Evolutionary conservation across 257 asterid genomes (phyloP), one percentile per base, ranked within the genome.

Genomic region (Jacaranda copaia): DNA sequence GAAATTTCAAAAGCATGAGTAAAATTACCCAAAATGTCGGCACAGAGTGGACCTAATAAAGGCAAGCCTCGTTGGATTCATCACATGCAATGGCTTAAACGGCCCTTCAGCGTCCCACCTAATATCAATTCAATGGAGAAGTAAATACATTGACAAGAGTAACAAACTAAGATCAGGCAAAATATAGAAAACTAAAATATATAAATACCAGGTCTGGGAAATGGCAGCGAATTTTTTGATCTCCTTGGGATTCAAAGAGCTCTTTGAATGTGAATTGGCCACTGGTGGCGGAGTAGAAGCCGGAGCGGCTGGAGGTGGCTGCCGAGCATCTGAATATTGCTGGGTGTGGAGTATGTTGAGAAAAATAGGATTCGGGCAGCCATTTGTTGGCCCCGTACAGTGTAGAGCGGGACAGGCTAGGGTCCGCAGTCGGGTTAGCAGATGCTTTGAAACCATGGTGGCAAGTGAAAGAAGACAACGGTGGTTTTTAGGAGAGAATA

Each of bases 91-190:
- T 73, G 97, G 93, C 89, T 91, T 96, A 76, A 90, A 93, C 49
- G 99, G 99, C 11, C 99, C 99, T 75, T 96, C 97, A 7, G 93
- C 90, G 83, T 96, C 93, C 99, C 99, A 96, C 99, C 97, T 96
- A 68, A 66, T n/a, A 59, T 13, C 49, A 43, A 64, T 62, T 43
- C 64, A n/a, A 36, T 35, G 4, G 18, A 38, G 16, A 46, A 69
- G 6, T 25, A 77, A 57, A 58, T 5, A 5, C 36, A 57, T 4
- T 9, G 49, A 25, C 4, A 57, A 18, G 46, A 58, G 32, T 51
- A 15, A 16, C 72, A 72, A n/a, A 36, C 61, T n/a, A 67, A 39
- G 45, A 36, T 19, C 18, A 5, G 18, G 35, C 35, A 35, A 49
- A 14, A 13, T 3, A 58, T 15, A 0, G 39, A 59, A 73, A 48